Base-by-base conservation (phyloP, 2,329 filamentous ascomycete genomes). In the Simplicillium aogashimaense region DNA sequence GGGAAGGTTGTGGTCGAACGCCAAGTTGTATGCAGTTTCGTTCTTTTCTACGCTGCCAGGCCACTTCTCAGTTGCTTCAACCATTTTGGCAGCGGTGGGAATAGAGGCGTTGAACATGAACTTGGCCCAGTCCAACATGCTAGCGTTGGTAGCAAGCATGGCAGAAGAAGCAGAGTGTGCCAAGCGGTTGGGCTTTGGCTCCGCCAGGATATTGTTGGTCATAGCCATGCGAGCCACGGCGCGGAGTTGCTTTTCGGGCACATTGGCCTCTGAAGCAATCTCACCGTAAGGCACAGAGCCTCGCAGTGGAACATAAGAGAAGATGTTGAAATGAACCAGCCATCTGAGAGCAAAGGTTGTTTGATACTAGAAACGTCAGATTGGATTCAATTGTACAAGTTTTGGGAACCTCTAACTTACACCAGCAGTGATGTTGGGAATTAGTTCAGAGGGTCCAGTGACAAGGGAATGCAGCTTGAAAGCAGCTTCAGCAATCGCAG, bases 181-280 rank as follows among this genome's bases (percentile, higher is more conserved):
- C 2, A 67, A 38, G 4, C 40, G n/a, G 11, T 43, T 44, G 7
- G 54, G 43, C 7, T 41, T 41, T 0, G 51, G 53, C 38, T 67
- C 63, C 13, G 39, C 34, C 16, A 67, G 53, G 4, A 67, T 40
- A 0, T 48, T 45, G 30, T 47, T 50, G 1, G 57, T 59, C 48
- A 66, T 64, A 2, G 59, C 60, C 53, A 65, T 63, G 2, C 64
- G 58, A 3, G 52, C 40, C 7, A 61, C 47, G 14, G 45, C 41
- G 29, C 50, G 48, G 13, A 54, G 45, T 13, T 47, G 47, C 12
- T 40, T 38, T 12, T 47, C 42, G 2, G 53, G 47, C 2, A 55
- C 40, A 4, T 43, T 43, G 3, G 48, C 47, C 7, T 40, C 14
- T 3, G 20, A 33, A 9, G 50, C 47, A 3, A 52, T 15, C 2